Evolutionary conservation across 176 grass and related monocot genomes (phyloP).

Genomic region (Carex littledalei): DNA sequence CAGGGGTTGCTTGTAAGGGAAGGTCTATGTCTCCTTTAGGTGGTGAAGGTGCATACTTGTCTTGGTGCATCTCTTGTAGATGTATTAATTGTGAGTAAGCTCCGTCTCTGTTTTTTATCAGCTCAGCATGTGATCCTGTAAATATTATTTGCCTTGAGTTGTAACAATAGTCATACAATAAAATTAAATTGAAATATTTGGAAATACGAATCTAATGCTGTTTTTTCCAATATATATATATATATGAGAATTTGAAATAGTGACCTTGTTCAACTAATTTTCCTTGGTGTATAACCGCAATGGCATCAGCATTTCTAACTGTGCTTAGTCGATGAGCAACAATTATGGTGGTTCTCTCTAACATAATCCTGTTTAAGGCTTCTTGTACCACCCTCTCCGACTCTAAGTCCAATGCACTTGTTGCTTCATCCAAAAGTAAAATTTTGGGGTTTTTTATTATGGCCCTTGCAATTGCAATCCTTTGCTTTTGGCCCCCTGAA

Average conservation of each 20-base stretch:
- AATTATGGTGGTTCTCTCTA: slow-evolving; percentile 73
- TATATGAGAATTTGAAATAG: slow-evolving; percentile 5
- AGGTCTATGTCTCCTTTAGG: slow-evolving; percentile 25
- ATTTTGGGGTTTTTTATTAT: slow-evolving; percentile 80
- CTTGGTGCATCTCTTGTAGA: slow-evolving; percentile 48
- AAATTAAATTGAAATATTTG: background rate
- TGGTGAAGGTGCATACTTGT: slow-evolving; percentile 7
- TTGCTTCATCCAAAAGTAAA: slow-evolving; percentile 90
- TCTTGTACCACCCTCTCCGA: slow-evolving; percentile 81
- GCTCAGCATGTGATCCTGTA: slow-evolving; percentile 58
- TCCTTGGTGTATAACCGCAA: slow-evolving; percentile 71
- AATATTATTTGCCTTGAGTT: slow-evolving; percentile 5
- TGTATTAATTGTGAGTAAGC: slow-evolving; percentile 74
- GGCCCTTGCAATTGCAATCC: slow-evolving; percentile 89
- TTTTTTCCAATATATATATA: background rate
- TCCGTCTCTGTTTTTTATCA: slow-evolving; percentile 50
- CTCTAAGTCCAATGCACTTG: slow-evolving; percentile 76
- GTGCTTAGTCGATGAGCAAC: slow-evolving; percentile 89
- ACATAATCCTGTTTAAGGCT: slow-evolving; percentile 72
- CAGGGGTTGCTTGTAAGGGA: slow-evolving; percentile 15
- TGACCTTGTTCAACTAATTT: slow-evolving; percentile 90
- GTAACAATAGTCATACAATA: background rate
- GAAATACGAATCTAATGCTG: background rate
- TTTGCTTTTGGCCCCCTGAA: slow-evolving; percentile 87
- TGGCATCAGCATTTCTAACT: slow-evolving; percentile 65